Conservation (phyloP, 2,329 filamentous ascomycete genomes). For the Alternaria panax region DNA sequence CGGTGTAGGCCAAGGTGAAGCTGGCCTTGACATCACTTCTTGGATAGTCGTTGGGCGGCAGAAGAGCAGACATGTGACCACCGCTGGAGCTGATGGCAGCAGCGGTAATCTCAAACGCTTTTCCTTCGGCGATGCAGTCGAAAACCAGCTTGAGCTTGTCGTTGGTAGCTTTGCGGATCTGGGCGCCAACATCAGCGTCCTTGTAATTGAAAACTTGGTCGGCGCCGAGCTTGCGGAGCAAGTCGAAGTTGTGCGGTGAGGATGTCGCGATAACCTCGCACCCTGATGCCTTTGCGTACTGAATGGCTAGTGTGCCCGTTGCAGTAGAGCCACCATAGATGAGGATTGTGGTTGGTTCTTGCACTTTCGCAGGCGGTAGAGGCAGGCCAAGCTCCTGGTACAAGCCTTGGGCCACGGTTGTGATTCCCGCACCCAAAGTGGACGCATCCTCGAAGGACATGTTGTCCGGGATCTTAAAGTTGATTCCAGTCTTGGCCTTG, state of each 20-base stretch:
- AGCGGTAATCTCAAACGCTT: conserved; percentile 26
- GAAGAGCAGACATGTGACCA: conserved; percentile 27
- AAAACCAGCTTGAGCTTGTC: conserved; percentile 56
- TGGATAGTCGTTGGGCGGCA: conserved; percentile 44
- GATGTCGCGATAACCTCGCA: conserved; percentile 56
- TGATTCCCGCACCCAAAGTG: conserved; percentile 61
- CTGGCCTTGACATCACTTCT: conserved; percentile 55
- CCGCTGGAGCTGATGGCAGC: conserved; percentile 34
- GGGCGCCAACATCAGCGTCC: conserved; percentile 52
- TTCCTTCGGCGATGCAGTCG: conserved; percentile 55
- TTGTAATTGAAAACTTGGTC: conserved; percentile 61
- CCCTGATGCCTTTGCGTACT: conserved; percentile 57
- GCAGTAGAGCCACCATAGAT: conserved; percentile 62
- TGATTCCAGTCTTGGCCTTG: conserved; percentile 59
- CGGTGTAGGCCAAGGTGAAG: conserved; percentile 54
- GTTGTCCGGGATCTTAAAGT: conserved; percentile 57
- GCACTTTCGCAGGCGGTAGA: conserved; percentile 54
- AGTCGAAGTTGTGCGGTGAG: conserved; percentile 58
- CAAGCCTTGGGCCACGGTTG: conserved; percentile 59
- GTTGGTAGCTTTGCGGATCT: conserved; percentile 58
- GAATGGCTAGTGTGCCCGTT: conserved; percentile 59
- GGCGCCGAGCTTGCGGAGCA: conserved; percentile 58
- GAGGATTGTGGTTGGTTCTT: conserved; percentile 51
- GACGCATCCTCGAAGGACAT: conserved; percentile 62
- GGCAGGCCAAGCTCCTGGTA: conserved; percentile 55